Conservation (phyloP, 257 asterid species). For the Eucommia ulmoides region DNA sequence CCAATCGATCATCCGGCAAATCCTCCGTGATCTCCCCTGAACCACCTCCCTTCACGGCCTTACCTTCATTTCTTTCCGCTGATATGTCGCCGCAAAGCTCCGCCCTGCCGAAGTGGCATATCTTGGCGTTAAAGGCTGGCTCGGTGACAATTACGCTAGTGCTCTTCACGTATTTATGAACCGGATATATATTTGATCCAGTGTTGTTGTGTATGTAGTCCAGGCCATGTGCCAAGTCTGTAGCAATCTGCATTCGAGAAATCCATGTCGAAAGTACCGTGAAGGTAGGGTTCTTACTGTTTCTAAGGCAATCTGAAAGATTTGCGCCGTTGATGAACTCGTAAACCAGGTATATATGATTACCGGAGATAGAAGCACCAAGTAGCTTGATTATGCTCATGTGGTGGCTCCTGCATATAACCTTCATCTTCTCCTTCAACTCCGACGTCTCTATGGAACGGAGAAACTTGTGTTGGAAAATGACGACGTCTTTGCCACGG, state of each 20-base stretch:
- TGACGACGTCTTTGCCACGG: constrained; percentile 45
- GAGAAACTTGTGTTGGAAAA: constrained; percentile 64
- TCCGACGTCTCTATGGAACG: constrained; percentile 30
- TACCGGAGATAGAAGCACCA: constrained; percentile 65
- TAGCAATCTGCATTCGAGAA: constrained; percentile 82
- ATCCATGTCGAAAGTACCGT: constrained; percentile 81
- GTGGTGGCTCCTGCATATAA: constrained; percentile 61
- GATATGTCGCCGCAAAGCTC: constrained; percentile 60
- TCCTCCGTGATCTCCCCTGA: constrained; percentile 42
- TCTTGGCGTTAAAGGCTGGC: constrained; percentile 36
- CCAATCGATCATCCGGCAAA: not conserved
- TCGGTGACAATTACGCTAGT: constrained; percentile 70
- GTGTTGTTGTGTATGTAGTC: constrained; percentile 80
- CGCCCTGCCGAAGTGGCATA: constrained; percentile 86
- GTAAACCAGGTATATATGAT: constrained; percentile 64
- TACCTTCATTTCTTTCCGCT: not conserved
- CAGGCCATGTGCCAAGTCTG: constrained; percentile 77
- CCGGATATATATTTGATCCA: constrained; percentile 54
- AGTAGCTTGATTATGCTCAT: constrained; percentile 63
- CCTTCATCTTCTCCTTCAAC: constrained; percentile 35
- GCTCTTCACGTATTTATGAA: constrained; percentile 85
- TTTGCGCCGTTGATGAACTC: constrained; percentile 59
- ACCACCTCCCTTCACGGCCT: not conserved
- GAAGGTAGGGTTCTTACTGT: constrained; percentile 45
- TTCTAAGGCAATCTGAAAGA: constrained; percentile 55